Conservation (phyloP, 129 eudicot genomes). For the Pulicaria dysenterica region DNA sequence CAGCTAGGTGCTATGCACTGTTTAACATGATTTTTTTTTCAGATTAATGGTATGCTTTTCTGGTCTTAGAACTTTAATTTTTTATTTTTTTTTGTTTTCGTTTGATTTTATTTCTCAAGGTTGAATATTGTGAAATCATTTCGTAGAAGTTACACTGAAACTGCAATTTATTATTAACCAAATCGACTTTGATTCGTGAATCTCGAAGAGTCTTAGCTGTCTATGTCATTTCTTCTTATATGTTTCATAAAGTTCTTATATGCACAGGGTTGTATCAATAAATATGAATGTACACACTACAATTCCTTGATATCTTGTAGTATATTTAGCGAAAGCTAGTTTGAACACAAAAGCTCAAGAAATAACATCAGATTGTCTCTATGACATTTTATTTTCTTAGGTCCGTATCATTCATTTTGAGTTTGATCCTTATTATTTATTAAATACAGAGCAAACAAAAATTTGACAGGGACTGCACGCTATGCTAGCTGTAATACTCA, state of each 20-base stretch:
- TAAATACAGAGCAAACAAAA: conserved; percentile 78
- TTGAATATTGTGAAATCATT: conserved; percentile 1
- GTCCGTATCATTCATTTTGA: neutral
- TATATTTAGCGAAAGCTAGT: neutral
- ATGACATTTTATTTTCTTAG: neutral
- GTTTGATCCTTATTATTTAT: conserved; percentile 12
- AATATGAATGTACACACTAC: conserved; percentile 1
- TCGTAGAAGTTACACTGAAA: neutral
- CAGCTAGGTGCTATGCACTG: conserved; percentile 16
- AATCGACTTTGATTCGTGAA: conserved; percentile 17
- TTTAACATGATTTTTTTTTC: neutral
- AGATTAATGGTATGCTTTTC: conserved; percentile 10
- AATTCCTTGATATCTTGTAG: neutral
- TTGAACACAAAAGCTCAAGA: conserved; percentile 3
- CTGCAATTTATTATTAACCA: neutral
- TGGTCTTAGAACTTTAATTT: neutral
- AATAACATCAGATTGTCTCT: neutral
- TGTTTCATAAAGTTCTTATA: neutral
- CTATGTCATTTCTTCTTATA: neutral
- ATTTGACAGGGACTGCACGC: conserved; percentile 98
- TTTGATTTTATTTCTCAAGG: conserved; percentile 17
- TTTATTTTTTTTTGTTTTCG: conserved; percentile 1
- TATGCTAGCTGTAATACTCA: conserved; percentile 99
- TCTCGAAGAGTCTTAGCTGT: neutral
- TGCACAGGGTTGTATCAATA: neutral